A percentile compares a stretch with the other conserved stretches of the same genome.
These are phyloP conservation scores for Fusarium nanum DNA, from an alignment of 2,329 filamentous ascomycete species.

Conservation along the genomic window DNA sequence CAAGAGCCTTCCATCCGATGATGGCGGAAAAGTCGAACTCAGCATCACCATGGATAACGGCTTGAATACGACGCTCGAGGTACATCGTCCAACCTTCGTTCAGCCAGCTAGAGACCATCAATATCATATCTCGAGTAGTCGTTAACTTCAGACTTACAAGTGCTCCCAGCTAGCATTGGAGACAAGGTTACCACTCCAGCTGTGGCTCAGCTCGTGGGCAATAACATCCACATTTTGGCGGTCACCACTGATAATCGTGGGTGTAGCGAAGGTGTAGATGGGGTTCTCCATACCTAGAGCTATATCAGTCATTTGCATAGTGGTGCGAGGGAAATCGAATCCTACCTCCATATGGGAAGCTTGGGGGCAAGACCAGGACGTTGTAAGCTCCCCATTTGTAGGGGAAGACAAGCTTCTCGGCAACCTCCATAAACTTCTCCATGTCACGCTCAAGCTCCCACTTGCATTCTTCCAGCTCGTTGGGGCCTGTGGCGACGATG, in stretches of 20 bases:
- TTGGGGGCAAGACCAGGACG: constrained; percentile 87
- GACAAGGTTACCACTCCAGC: constrained; percentile 91
- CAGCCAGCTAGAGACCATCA: constrained; percentile 63
- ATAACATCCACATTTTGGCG: constrained; percentile 95
- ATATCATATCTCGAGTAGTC: neutral
- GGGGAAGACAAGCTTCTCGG: constrained; percentile 83
- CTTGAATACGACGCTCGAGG: constrained; percentile 86
- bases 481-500: constrained; percentile 86
- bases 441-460: constrained; percentile 94
- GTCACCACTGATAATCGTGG: constrained; percentile 91
- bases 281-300: constrained; percentile 84
- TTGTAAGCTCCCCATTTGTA: constrained; percentile 98
- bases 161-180: constrained; percentile 85
- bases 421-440: constrained; percentile 89
- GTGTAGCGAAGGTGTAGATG: constrained; percentile 94
- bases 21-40: constrained; percentile 95
- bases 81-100: constrained; percentile 94
- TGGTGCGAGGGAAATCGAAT: constrained; percentile 7
- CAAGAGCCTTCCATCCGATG: constrained; percentile 91
- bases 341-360: constrained; percentile 86
- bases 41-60: constrained; percentile 80
- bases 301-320: constrained; percentile 2
- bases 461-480: constrained; percentile 84
- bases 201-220: constrained; percentile 81
- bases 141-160: constrained; percentile 62